These are phyloP conservation scores for Heracleum sosnowskyi DNA, from an alignment of 129 eudicot genomes.

Conservation along the genomic window DNA sequence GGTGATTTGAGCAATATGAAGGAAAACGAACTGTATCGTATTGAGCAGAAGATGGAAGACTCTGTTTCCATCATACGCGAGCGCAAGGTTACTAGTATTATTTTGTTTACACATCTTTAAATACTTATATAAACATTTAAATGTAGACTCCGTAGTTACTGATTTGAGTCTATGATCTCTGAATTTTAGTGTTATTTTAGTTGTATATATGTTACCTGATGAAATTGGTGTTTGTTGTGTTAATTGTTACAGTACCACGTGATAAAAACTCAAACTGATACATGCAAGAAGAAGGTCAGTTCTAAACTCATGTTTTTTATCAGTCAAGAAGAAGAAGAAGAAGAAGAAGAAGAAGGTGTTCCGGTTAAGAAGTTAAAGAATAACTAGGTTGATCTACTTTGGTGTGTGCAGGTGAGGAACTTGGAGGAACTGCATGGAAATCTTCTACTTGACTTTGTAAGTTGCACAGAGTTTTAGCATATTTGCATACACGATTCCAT, in stretches of 20 bases:
- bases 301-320: not conserved
- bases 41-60: constrained; percentile 43
- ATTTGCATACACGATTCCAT: not conserved
- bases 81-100: constrained; percentile 40
- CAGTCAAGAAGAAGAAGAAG: too few relatives aligned
- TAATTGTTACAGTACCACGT: constrained; percentile 41
- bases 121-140: not conserved
- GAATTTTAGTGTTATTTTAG: not conserved
- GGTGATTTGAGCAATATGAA: constrained; percentile 41
- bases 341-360: too few relatives aligned
- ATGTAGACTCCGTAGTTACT: not conserved
- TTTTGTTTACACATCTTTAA: too few relatives aligned
- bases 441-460: constrained; percentile 53
- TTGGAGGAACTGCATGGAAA: constrained; percentile 49
- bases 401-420: constrained; percentile 34
- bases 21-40: constrained; percentile 31
- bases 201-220: not conserved
- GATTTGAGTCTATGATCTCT: not conserved
- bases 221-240: not conserved
- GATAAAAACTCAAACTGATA: constrained; percentile 53
- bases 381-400: not conserved
- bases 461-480: not conserved
- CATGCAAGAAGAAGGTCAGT: constrained; percentile 64
- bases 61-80: constrained; percentile 43
- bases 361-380: not conserved